These are phyloP conservation scores for Fomitopsis pinicola DNA, from an alignment of 1,284 basidiomycete genomes.

Conservation along the genomic window DNA sequence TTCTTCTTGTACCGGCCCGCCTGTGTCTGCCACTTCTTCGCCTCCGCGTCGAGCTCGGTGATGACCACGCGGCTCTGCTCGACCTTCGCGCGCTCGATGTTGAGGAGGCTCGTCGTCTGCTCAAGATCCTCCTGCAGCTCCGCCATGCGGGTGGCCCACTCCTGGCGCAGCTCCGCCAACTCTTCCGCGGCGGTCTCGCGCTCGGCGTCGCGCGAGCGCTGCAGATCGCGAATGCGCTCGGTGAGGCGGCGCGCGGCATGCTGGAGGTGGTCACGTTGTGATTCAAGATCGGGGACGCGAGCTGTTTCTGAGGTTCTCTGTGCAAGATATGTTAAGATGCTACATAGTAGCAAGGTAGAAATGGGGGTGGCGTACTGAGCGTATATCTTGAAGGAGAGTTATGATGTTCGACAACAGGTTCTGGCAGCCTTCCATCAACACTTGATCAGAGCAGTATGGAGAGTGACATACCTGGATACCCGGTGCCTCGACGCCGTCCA, in stretches of 20 bases:
- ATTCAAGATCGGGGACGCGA: neutral
- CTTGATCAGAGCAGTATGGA: no score
- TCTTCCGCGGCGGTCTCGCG: slow-evolving; percentile 1
- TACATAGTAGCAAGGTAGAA: neutral
- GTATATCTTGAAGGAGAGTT: slow-evolving; percentile 3
- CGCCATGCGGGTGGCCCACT: neutral
- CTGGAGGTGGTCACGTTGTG: neutral
- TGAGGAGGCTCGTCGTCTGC: neutral
- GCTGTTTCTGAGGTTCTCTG: neutral
- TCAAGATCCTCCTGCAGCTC: slow-evolving; percentile 9
- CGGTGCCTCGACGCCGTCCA: neutral
- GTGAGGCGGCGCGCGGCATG: slow-evolving; percentile 3
- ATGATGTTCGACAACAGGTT: neutral
- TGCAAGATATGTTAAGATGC: neutral
- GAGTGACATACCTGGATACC: neutral
- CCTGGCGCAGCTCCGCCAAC: neutral
- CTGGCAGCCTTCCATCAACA: neutral
- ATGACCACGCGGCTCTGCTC: neutral
- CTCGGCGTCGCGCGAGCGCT: slow-evolving; percentile 9
- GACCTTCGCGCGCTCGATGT: slow-evolving; percentile 1
- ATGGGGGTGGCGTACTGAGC: slow-evolving; percentile 4
- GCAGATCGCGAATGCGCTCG: slow-evolving; percentile 4
- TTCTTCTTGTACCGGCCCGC: slow-evolving; percentile 18
- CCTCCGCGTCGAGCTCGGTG: slow-evolving; percentile 7
- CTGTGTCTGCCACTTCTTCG: slow-evolving; percentile 6